phyloP scores from a whole-genome alignment of 805 yeast species.

The Ogataea pini region DNA sequence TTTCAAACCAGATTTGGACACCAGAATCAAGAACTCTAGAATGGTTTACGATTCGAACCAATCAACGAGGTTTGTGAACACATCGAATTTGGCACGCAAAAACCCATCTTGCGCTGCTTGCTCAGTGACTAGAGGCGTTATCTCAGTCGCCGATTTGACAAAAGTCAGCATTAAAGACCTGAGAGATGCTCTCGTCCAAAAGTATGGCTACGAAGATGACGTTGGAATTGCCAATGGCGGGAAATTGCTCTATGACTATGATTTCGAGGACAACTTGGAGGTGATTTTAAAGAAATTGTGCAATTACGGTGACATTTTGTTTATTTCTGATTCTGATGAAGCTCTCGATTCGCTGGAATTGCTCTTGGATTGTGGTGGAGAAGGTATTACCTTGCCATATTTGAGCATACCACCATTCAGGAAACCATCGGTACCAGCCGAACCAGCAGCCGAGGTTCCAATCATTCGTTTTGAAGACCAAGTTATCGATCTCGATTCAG shows the following conservation, averaged over 20 bases:
- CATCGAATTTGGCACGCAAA: constrained; percentile 63
- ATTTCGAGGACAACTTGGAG: constrained; percentile 76
- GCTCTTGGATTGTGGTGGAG: constrained; percentile 38
- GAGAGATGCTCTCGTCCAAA: constrained; percentile 46
- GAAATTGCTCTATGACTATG: constrained; percentile 76
- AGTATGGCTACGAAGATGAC: constrained; percentile 59
- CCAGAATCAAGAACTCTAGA: constrained; percentile 38
- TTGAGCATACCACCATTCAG: constrained; percentile 23
- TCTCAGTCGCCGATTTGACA: constrained; percentile 35
- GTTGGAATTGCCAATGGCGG: constrained; percentile 50
- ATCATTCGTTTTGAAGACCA: constrained; percentile 23
- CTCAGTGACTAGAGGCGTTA: constrained; percentile 53
- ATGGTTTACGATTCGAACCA: constrained; percentile 56
- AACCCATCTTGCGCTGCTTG: constrained; percentile 73
- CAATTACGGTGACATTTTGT: constrained; percentile 58
- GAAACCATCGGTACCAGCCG: constrained; percentile 25
- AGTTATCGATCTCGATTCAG: constrained; percentile 21
- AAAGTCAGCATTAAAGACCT: constrained; percentile 49
- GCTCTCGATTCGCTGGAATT: constrained; percentile 62
- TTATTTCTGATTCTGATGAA: constrained; percentile 82
- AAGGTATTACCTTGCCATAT: constrained; percentile 23
- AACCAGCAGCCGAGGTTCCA: constrained; percentile 25
- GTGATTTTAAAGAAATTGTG: constrained; percentile 52
- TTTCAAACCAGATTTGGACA: constrained; percentile 34
- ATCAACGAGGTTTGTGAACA: constrained; percentile 62